Evolutionary conservation across 108 stramenopile genomes (phyloP).

Genomic region (Craspedostauros australis): DNA sequence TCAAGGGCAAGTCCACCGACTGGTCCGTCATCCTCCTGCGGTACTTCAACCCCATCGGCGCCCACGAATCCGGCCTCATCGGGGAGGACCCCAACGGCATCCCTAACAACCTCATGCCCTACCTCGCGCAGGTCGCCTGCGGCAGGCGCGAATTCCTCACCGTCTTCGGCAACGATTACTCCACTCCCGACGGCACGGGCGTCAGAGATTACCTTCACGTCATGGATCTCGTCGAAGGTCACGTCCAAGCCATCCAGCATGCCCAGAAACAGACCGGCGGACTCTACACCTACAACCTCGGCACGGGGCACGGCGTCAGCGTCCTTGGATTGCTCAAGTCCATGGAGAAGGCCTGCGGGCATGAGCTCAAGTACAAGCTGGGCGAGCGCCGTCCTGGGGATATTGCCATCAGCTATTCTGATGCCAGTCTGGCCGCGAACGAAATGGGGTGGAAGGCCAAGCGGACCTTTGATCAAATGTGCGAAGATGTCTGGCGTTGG

Average conservation of each 20-base stretch:
- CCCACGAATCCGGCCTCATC: conserved; percentile 93
- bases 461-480: conserved; percentile 90
- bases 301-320: conserved; percentile 90
- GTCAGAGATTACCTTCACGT: conserved; percentile 99
- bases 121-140: conserved; percentile 94
- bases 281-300: conserved; percentile 89
- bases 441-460: conserved; percentile 97
- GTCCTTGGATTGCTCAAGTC: conserved; percentile 95
- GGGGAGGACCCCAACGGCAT: conserved; percentile 97
- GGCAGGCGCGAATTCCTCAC: conserved; percentile 90
- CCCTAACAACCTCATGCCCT: conserved; percentile 99
- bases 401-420: conserved; percentile 94
- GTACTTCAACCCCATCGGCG: conserved; percentile 99
- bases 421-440: conserved; percentile 78
- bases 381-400: conserved; percentile 91
- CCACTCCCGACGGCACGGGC: conserved; percentile 95
- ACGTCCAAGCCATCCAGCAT: conserved; percentile 87
- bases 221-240: conserved; percentile 95
- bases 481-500: conserved; percentile 95
- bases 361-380: conserved; percentile 83
- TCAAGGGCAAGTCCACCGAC: conserved; percentile 27
- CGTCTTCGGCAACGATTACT: conserved; percentile 96
- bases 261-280: conserved; percentile 38
- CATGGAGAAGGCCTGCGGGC: conserved; percentile 89
- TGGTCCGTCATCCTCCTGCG: conserved; percentile 88